phyloP scores from a whole-genome alignment of 352 stramenopile species.

The Phytophthora hibernalis region DNA sequence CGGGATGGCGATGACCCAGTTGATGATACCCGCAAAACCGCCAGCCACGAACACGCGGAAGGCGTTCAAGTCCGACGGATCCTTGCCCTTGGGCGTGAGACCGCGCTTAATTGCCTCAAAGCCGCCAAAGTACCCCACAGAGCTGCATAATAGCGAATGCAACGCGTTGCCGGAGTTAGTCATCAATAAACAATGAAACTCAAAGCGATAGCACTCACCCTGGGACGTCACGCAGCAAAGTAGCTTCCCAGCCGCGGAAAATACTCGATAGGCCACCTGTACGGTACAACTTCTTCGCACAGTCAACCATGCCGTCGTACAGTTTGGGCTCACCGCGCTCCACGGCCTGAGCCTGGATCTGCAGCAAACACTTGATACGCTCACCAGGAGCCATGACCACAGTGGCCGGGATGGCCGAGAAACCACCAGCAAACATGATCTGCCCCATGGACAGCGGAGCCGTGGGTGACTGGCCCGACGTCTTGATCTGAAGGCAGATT shows the following conservation, averaged over 20 bases:
- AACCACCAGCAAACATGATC: constrained; percentile 92
- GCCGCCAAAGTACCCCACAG: constrained; percentile 94
- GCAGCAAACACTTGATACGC: constrained; percentile 96
- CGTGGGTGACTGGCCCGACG: constrained; percentile 58
- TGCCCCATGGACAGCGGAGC: constrained; percentile 79
- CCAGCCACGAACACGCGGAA: constrained; percentile 94
- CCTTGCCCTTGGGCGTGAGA: constrained; percentile 82
- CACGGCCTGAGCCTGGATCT: constrained; percentile 92
- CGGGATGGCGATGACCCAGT: constrained; percentile 96
- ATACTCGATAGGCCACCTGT: constrained; percentile 93
- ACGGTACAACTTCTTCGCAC: constrained; percentile 92
- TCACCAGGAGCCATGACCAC: constrained; percentile 96
- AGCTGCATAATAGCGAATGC: constrained; percentile 50
- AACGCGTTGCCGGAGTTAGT: constrained; percentile 5
- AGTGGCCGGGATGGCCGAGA: constrained; percentile 90
- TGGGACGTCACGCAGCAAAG: constrained; percentile 94
- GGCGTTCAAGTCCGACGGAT: constrained; percentile 86
- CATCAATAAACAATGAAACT: constrained; percentile 21
- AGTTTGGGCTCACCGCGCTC: constrained; percentile 79
- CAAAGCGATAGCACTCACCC: constrained; percentile 69
- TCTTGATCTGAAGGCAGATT: constrained; percentile 57
- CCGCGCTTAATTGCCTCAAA: constrained; percentile 94
- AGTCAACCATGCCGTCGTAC: constrained; percentile 97
- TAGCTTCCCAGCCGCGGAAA: constrained; percentile 95
- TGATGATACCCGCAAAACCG: constrained; percentile 94